Base-by-base conservation (phyloP, 2,329 filamentous ascomycete species). In the Dothiorella sarmentorum region DNA sequence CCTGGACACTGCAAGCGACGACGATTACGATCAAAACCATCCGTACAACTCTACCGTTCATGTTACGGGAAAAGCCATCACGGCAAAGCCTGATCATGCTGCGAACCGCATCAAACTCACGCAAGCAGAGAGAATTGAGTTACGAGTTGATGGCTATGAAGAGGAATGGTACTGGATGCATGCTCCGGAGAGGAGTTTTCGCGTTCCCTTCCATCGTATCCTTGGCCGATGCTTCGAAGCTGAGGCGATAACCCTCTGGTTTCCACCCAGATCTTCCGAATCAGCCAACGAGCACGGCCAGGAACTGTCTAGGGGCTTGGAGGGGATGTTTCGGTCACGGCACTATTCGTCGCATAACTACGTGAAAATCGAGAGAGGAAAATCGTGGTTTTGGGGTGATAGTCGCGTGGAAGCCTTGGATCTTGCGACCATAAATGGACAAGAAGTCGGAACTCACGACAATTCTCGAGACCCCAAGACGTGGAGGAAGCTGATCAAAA, bases 361-460 rank as follows among this genome's bases (percentile, higher is more conserved):
- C 59, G 5, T 26, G 2, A 61, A 71, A 0, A 65, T 70, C 0
- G 62, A 67, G 11, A 37, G 63, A 7, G 75, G 71, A 13, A 74
- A 77, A 24, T 68, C 71, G 0, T 86, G 82, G 82, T 83, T 80
- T 66, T 84, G 81, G 78, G 82, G 76, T 0, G 82, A 86, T 55
- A 75, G 74, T 20, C 76, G 84, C 1, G 78, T 78, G 0, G 79
- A 85, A 47, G 80, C 82, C 0, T 75, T 86, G 0, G 81, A 81
- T 26, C 65, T 86, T 5, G 77, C 78, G 26, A 78, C 78, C 3
- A 68, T 85, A 35, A 85, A 85, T 61, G 80, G 79, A 1, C 65
- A 78, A 1, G 80, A 82, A 27, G 77, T 82, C 4, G 75, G 80
- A 0, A 69, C 71, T 18, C 76, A 74, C 38, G 77, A 80, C 55